These are phyloP conservation scores for Suhomyces prunicola DNA, from an alignment of 805 yeast species.

Conservation along the genomic window DNA sequence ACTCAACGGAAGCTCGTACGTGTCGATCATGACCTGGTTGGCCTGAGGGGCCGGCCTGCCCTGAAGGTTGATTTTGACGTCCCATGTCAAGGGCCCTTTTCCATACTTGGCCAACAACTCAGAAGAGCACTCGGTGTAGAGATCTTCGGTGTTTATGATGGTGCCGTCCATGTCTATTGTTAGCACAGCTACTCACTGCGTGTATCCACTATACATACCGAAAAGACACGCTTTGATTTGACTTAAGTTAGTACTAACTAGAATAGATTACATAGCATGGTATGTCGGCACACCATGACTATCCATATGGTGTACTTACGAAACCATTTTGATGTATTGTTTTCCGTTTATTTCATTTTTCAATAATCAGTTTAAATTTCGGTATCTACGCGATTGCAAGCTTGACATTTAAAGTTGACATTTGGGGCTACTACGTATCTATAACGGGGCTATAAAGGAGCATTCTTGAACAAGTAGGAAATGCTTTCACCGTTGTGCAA, in stretches of 20 bases:
- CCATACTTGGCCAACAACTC: constrained; percentile 64
- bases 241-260: background rate
- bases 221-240: constrained; percentile 65
- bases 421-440: background rate
- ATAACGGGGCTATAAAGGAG: constrained; percentile 52
- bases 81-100: constrained; percentile 87
- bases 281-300: background rate
- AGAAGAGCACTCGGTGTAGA: constrained; percentile 77
- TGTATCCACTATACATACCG: constrained; percentile 42
- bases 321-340: background rate
- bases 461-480: constrained; percentile 71
- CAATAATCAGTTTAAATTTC: background rate
- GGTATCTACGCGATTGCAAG: background rate
- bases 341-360: background rate
- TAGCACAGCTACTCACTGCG: constrained; percentile 6
- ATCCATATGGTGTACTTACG: background rate
- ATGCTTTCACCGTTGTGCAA: constrained; percentile 86
- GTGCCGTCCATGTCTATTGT: constrained; percentile 88
- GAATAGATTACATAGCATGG: background rate
- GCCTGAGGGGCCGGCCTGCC: constrained; percentile 89
- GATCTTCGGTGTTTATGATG: constrained; percentile 84
- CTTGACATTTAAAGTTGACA: background rate
- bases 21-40: constrained; percentile 58
- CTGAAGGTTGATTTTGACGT: constrained; percentile 78
- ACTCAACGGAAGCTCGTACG: constrained; percentile 62